Conservation (phyloP, 2,329 filamentous ascomycete species). For the Neonectria coccinea region DNA sequence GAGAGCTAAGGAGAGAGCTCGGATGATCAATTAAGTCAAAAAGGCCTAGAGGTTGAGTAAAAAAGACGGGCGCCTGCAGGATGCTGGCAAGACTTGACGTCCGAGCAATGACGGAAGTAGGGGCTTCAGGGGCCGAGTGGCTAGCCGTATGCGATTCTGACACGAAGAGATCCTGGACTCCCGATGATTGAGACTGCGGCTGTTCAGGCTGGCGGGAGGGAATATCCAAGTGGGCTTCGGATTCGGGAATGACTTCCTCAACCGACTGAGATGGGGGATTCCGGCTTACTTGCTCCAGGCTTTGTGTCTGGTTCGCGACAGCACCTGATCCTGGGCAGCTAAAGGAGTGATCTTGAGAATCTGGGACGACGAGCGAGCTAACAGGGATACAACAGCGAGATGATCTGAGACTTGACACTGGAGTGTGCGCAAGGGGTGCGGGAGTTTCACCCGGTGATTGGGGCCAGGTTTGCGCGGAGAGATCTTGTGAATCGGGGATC, state of each 20-base stretch:
- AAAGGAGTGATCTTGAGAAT: slow-evolving; percentile 38
- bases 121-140: neutral
- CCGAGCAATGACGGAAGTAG: neutral
- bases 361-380: slow-evolving; percentile 33
- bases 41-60: slow-evolving; percentile 37
- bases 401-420: slow-evolving; percentile 18
- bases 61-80: slow-evolving; percentile 25
- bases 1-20: slow-evolving; percentile 13
- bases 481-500: slow-evolving; percentile 60
- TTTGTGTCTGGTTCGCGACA: slow-evolving; percentile 4
- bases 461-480: slow-evolving; percentile 42
- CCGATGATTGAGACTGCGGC: slow-evolving; percentile 4
- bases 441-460: slow-evolving; percentile 24
- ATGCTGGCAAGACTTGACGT: neutral
- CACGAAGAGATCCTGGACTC: slow-evolving; percentile 16
- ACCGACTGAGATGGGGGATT: slow-evolving; percentile 22
- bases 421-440: slow-evolving; percentile 14
- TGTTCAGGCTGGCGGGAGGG: slow-evolving; percentile 46
- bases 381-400: slow-evolving; percentile 18
- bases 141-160: slow-evolving; percentile 8
- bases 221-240: slow-evolving; percentile 35
- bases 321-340: slow-evolving; percentile 20
- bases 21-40: slow-evolving; percentile 13
- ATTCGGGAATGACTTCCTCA: slow-evolving; percentile 29
- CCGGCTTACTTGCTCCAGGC: slow-evolving; percentile 9